Evolutionary conservation across 371 early-diverging fungal species (phyloP).

Genomic region (Rhizopus arrhizus): DNA sequence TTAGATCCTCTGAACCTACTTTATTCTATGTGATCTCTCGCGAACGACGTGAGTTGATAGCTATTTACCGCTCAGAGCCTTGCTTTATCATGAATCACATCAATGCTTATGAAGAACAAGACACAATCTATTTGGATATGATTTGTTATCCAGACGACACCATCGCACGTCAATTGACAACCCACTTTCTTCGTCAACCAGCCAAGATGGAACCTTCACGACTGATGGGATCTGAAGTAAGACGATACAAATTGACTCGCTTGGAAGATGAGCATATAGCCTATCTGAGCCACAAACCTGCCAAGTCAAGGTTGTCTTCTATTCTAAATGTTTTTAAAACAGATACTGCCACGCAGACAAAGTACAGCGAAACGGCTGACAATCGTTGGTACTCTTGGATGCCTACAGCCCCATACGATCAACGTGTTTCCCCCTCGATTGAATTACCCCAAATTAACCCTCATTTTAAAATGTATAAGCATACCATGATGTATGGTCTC

Average conservation of each 20-base stretch:
- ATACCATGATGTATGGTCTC: slow-evolving; percentile 74
- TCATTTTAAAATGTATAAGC: slow-evolving; percentile 47
- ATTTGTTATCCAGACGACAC: slow-evolving; percentile 64
- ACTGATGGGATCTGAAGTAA: slow-evolving; percentile 55
- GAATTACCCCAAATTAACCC: slow-evolving; percentile 77
- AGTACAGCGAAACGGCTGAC: slow-evolving; percentile 14
- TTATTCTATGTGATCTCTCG: slow-evolving; percentile 74
- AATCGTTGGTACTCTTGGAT: slow-evolving; percentile 45
- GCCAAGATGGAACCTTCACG: slow-evolving; percentile 37
- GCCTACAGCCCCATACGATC: slow-evolving; percentile 34
- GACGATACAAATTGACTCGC: slow-evolving; percentile 62
- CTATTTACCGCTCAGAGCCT: slow-evolving; percentile 64
- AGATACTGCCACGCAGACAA: background rate
- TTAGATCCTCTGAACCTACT: slow-evolving; percentile 60
- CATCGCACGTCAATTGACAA: slow-evolving; percentile 60
- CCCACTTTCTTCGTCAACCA: slow-evolving; percentile 59
- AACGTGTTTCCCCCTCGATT: slow-evolving; percentile 30
- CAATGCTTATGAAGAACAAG: slow-evolving; percentile 76
- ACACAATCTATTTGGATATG: slow-evolving; percentile 67
- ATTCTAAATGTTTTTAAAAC: background rate
- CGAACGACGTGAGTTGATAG: slow-evolving; percentile 64
- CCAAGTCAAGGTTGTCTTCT: slow-evolving; percentile 1
- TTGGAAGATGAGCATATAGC: slow-evolving; percentile 57
- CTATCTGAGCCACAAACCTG: slow-evolving; percentile 37
- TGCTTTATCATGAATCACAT: slow-evolving; percentile 73